A percentile compares a stretch with the other conserved stretches of the same genome.
Conservation (phyloP, 2,329 filamentous ascomycete genomes). For the Pseudovirgaria hyperparasitica region DNA sequence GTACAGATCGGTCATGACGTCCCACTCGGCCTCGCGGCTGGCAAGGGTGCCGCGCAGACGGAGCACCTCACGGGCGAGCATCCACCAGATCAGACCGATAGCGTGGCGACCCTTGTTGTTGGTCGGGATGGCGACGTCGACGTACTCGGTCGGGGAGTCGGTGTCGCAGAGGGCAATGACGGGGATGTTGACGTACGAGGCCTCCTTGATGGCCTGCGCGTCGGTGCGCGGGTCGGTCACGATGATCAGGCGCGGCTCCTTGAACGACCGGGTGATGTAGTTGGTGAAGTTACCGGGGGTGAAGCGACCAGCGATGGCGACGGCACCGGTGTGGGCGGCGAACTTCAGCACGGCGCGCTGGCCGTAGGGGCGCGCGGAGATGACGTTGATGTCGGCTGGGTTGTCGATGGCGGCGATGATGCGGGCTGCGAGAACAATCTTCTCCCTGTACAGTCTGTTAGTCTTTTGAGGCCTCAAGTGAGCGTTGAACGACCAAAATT, state of each 20-base stretch:
- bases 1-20: slow-evolving; percentile 99
- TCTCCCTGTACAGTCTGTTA: slow-evolving; percentile 58
- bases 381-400: slow-evolving; percentile 89
- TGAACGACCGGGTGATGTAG: slow-evolving; percentile 99
- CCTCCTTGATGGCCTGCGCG: slow-evolving; percentile 99
- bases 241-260: slow-evolving; percentile 98
- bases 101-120: slow-evolving; percentile 99
- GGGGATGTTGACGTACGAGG: slow-evolving; percentile 99
- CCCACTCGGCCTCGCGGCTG: slow-evolving; percentile 93
- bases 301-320: slow-evolving; percentile 98
- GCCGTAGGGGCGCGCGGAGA: slow-evolving; percentile 98
- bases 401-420: slow-evolving; percentile 99
- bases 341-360: slow-evolving; percentile 99
- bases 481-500: slow-evolving; percentile 2
- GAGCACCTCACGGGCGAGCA: slow-evolving; percentile 98
- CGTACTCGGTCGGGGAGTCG: slow-evolving; percentile 98
- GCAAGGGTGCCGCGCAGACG: slow-evolving; percentile 94
- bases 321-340: slow-evolving; percentile 93
- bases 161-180: slow-evolving; percentile 97
- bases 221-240: slow-evolving; percentile 99
- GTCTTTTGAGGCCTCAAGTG: slow-evolving; percentile 4
- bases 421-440: slow-evolving; percentile 96
- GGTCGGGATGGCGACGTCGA: slow-evolving; percentile 98
- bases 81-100: slow-evolving; percentile 98
- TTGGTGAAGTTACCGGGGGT: slow-evolving; percentile 99